A percentile compares a stretch with the other conserved stretches of the same genome.
phyloP scores from a whole-genome alignment of 1,284 basidiomycete species.

The Moesziomyces sp. region DNA sequence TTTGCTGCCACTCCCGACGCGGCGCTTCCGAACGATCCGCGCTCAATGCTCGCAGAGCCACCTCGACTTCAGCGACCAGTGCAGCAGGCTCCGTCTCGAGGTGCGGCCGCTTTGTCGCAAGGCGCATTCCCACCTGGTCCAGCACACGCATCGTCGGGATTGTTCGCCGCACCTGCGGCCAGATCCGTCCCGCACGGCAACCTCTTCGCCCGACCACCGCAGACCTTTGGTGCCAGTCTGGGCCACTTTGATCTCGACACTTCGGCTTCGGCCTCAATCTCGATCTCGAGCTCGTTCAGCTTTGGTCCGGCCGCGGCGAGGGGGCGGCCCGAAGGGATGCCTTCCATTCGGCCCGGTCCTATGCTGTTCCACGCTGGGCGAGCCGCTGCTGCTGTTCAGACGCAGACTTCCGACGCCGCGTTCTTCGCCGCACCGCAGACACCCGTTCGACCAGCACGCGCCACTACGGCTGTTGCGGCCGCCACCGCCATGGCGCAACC shows the following conservation, averaged over 20 bases:
- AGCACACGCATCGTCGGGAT: too few species aligned
- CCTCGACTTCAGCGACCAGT: background rate
- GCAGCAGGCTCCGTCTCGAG: too few species aligned
- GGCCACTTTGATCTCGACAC: constrained; percentile 2
- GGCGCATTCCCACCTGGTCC: too few species aligned
- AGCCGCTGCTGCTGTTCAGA: background rate
- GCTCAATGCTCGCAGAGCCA: too few species aligned
- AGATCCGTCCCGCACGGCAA: background rate
- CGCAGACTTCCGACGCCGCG: too few species aligned
- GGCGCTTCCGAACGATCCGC: background rate
- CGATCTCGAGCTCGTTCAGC: constrained; percentile 8
- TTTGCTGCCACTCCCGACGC: background rate
- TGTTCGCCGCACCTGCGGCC: too few species aligned
- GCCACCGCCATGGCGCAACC: background rate
- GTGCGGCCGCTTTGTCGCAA: too few species aligned
- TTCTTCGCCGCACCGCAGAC: constrained; percentile 5
- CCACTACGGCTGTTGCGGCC: background rate
- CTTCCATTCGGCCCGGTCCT: too few species aligned
- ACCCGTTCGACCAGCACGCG: background rate
- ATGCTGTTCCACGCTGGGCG: background rate
- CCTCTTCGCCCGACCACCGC: constrained; percentile 1
- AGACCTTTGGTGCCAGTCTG: background rate
- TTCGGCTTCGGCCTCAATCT: background rate
- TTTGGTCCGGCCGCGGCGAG: constrained; percentile 4
- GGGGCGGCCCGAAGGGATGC: background rate